Evolutionary conservation across 768 basidiomycete genomes (phyloP).

Genomic region (Boletus subparvulus): DNA sequence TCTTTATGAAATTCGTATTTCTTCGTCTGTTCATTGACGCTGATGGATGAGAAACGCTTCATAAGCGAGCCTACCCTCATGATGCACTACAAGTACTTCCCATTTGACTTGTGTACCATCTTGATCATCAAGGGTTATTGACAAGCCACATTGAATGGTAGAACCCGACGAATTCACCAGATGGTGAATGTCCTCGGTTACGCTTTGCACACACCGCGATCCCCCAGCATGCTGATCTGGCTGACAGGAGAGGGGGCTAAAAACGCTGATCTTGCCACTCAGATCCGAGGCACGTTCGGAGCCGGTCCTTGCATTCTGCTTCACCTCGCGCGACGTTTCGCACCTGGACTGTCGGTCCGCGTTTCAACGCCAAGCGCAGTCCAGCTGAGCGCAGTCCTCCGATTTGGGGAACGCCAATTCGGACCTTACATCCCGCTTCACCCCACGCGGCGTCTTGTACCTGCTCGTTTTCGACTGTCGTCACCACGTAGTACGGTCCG

Average conservation of each 20-base stretch:
- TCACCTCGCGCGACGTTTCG: no score
- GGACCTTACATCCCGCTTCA: no score
- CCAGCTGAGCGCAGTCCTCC: not conserved
- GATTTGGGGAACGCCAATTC: no score
- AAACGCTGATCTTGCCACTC: no score
- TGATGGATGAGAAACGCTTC: not conserved
- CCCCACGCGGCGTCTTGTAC: no score
- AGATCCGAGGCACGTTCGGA: not conserved
- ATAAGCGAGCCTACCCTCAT: not conserved
- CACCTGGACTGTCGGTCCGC: no score
- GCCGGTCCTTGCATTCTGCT: no score
- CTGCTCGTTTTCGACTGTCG: no score
- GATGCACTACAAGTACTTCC: not conserved
- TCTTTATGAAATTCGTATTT: constrained; percentile 29
- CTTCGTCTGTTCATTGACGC: not conserved
- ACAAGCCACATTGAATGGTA: not conserved
- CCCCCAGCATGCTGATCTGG: not conserved
- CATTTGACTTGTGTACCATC: not conserved
- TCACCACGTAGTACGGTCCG: no score
- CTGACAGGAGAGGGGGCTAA: not conserved
- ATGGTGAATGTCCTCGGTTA: not conserved
- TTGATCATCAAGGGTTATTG: not conserved
- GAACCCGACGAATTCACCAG: not conserved
- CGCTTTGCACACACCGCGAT: not conserved
- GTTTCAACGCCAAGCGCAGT: not conserved